Conservation (phyloP, 805 yeast genomes). For the Ogataea paraovalis region DNA sequence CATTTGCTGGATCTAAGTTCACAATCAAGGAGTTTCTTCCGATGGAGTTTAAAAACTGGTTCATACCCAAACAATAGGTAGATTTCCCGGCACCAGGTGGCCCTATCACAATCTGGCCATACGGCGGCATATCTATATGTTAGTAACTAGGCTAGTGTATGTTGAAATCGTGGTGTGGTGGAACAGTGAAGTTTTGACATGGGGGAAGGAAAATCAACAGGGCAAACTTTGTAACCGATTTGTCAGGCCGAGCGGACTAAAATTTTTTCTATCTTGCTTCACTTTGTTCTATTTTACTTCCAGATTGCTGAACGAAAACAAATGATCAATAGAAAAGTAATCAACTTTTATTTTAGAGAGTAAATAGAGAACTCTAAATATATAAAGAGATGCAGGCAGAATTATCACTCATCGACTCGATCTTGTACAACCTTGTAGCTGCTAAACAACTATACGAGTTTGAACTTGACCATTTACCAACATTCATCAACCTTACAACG, state of each 20-base stretch:
- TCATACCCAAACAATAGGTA: constrained; percentile 89
- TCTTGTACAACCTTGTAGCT: constrained; percentile 22
- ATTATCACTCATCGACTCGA: constrained; percentile 22
- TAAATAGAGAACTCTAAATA: no score
- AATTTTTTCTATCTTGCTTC: not conserved
- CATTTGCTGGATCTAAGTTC: constrained; percentile 84
- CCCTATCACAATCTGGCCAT: constrained; percentile 92
- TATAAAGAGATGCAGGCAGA: constrained; percentile 22
- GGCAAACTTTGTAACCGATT: not conserved
- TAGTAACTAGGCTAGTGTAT: not conserved
- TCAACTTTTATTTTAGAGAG: no score
- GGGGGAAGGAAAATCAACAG: not conserved
- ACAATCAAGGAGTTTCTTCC: constrained; percentile 85
- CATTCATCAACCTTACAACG: constrained; percentile 10
- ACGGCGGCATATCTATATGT: constrained; percentile 41
- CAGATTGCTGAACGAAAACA: no score
- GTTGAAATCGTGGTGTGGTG: not conserved
- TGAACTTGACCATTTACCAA: constrained; percentile 20
- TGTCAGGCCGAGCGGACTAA: not conserved
- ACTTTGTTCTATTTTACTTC: no score
- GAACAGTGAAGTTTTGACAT: not conserved
- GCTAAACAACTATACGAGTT: constrained; percentile 25
- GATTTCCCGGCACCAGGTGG: constrained; percentile 99
- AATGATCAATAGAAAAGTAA: no score
- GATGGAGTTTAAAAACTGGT: constrained; percentile 88